Evolutionary conservation across 495 filamentous ascomycete genomes (phyloP).

Genomic region (Geopyxis carbonaria): DNA sequence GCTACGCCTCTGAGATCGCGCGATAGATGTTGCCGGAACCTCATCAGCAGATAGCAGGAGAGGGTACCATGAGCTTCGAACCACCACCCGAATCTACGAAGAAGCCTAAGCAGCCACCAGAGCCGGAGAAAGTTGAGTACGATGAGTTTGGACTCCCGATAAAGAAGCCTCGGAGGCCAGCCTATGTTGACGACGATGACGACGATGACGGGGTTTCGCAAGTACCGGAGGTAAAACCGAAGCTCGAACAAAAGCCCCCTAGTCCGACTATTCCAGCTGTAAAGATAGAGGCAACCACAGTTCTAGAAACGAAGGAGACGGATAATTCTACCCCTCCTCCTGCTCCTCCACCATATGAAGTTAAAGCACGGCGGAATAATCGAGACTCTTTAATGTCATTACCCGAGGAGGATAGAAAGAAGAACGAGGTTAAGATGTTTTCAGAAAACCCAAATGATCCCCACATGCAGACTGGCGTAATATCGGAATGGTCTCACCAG

Average conservation of each 20-base stretch:
- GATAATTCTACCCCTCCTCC: not conserved
- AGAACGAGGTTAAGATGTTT: constrained; percentile 24
- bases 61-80: constrained; percentile 5
- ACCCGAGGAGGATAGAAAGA: constrained; percentile 15
- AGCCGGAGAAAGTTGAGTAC: constrained; percentile 16
- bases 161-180: constrained; percentile 4
- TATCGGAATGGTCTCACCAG: constrained; percentile 89
- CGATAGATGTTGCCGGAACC: too few species aligned
- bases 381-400: constrained; percentile 4
- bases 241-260: not conserved
- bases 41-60: too few species aligned
- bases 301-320: not conserved
- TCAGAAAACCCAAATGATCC: constrained; percentile 21
- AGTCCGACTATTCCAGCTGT: not conserved
- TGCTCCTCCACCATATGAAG: not conserved
- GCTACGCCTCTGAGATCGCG: too few species aligned
- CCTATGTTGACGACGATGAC: constrained; percentile 1
- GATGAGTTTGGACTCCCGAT: constrained; percentile 22
- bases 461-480: constrained; percentile 11
- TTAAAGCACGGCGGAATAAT: too few species aligned
- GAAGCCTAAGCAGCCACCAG: not conserved
- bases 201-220: constrained; percentile 1
- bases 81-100: not conserved
- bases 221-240: not conserved
- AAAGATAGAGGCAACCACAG: not conserved